These are phyloP conservation scores for Geotrichum aggregatum DNA, from an alignment of 1,139 yeast species.

Conservation along the genomic window DNA sequence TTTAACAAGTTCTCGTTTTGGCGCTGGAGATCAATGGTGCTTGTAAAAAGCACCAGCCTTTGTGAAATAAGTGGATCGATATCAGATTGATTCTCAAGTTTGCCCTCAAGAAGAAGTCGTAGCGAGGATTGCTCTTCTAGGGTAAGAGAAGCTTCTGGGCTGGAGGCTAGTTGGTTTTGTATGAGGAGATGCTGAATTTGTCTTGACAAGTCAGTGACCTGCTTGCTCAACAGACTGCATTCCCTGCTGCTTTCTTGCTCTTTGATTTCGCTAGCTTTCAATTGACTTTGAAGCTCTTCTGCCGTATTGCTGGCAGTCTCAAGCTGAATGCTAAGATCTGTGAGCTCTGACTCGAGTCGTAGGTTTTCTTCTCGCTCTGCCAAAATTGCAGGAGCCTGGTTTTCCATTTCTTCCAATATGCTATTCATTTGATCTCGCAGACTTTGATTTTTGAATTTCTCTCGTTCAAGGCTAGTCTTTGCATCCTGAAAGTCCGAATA, in stretches of 20 bases:
- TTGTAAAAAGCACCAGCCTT: slow-evolving; percentile 65
- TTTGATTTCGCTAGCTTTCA: slow-evolving; percentile 29
- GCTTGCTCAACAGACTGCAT: slow-evolving; percentile 44
- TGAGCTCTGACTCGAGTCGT: slow-evolving; percentile 50
- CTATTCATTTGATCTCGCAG: slow-evolving; percentile 67
- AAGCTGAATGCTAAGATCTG: slow-evolving; percentile 47
- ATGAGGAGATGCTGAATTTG: slow-evolving; percentile 72
- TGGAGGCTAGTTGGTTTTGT: slow-evolving; percentile 55
- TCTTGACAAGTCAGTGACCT: slow-evolving; percentile 68
- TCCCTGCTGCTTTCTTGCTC: slow-evolving; percentile 36
- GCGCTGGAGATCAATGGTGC: slow-evolving; percentile 62
- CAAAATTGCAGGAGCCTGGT: slow-evolving; percentile 72
- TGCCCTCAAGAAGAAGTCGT: slow-evolving; percentile 42
- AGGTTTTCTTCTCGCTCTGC: slow-evolving; percentile 56
- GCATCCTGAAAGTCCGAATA: slow-evolving; percentile 60
- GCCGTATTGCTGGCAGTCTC: slow-evolving; percentile 47
- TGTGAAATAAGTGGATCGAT: slow-evolving; percentile 69
- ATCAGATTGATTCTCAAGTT: slow-evolving; percentile 47
- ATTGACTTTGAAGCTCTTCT: slow-evolving; percentile 37
- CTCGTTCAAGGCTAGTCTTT: slow-evolving; percentile 64
- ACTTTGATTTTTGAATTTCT: slow-evolving; percentile 64
- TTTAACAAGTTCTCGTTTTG: slow-evolving; percentile 69
- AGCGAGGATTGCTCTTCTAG: slow-evolving; percentile 54
- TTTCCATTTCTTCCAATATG: slow-evolving; percentile 71
- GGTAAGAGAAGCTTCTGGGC: slow-evolving; percentile 49